Evolutionary conservation across 164 flowering plant genomes (phyloP), one percentile per base, ranked within the genome.

Genomic region (Chimonanthus salicifolius): DNA sequence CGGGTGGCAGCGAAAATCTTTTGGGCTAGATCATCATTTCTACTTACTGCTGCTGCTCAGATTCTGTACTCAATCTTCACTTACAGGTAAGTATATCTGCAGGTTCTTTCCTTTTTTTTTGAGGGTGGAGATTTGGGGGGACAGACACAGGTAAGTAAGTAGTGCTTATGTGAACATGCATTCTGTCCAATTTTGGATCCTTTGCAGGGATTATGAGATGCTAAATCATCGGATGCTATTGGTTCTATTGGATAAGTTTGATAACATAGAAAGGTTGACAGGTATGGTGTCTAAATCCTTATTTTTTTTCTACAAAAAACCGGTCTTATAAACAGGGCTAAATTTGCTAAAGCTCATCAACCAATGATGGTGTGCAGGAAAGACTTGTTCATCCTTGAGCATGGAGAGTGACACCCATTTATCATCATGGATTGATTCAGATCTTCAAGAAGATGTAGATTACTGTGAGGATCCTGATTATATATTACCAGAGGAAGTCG

Each of bases 141-240:
- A 33, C 0, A 33, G 33, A 0, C 33, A 33, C 33, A 33, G 33
- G 33, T 33, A 33, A 33, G 33, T 33, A 33, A 33, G 33, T 33
- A 33, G 33, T 33, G 33, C 33, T 33, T 33, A 33, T 33, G 33
- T 33, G 33, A 33, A 33, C 33, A 33, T 33, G 33, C 33, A 33
- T 33, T 33, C 0, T 33, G 33, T 33, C 33, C 33, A 33, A 33
- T 33, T 33, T 33, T 33, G 11, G 47, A 60, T 15, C 49, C 44
- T 58, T 67, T 84, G 87, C 85, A 91, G 97, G 82, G 94, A 94
- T 76, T 88, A 89, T 81, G 94, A 89, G 72, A 71, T 84, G 54
- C 63, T 90, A 79, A 92, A 89, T 72, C 85, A 94, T 77, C 74
- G 82, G 43, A 82, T 90, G 86, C 73, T 90, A 11, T 47, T 76